These are phyloP conservation scores for Guillardia theta DNA, from an alignment of 78 protist genomes.

Conservation along the genomic window DNA sequence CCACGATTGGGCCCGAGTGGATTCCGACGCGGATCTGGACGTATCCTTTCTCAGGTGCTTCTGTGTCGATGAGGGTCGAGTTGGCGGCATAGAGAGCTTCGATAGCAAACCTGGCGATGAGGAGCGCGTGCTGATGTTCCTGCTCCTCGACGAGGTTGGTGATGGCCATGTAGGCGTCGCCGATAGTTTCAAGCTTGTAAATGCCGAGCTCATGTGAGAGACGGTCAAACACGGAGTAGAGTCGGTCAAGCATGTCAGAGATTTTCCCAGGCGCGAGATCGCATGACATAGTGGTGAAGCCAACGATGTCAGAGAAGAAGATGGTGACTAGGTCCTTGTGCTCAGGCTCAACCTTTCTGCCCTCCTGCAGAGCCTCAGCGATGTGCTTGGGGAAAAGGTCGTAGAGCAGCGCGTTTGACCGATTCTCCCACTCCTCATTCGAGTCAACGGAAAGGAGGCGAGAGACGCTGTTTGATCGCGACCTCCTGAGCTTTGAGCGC, in stretches of 20 bases:
- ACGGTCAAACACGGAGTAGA: background rate
- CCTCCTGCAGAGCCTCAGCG: background rate
- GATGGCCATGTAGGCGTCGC: slow-evolving; percentile 15
- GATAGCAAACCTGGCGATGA: background rate
- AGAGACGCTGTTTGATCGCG: too few species aligned
- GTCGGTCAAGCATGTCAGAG: slow-evolving; percentile 3
- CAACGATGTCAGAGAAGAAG: slow-evolving; percentile 13
- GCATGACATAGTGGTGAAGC: background rate
- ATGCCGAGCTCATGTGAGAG: background rate
- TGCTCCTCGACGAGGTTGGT: background rate
- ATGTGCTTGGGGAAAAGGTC: background rate
- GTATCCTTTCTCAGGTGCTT: background rate
- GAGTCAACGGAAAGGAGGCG: too few species aligned
- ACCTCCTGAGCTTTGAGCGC: too few species aligned
- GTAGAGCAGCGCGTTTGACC: background rate
- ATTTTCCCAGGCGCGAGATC: background rate
- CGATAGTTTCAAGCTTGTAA: background rate
- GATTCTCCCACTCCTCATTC: too few species aligned
- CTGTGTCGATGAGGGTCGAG: background rate
- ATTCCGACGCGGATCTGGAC: slow-evolving; percentile 35
- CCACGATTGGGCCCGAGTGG: slow-evolving; percentile 47
- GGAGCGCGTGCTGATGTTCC: slow-evolving; percentile 3
- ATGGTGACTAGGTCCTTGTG: background rate
- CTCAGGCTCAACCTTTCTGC: slow-evolving; percentile 14
- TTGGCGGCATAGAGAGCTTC: background rate